Base-by-base conservation (phyloP, 345 rosid species). In the Arabidopsis arenosa region DNA sequence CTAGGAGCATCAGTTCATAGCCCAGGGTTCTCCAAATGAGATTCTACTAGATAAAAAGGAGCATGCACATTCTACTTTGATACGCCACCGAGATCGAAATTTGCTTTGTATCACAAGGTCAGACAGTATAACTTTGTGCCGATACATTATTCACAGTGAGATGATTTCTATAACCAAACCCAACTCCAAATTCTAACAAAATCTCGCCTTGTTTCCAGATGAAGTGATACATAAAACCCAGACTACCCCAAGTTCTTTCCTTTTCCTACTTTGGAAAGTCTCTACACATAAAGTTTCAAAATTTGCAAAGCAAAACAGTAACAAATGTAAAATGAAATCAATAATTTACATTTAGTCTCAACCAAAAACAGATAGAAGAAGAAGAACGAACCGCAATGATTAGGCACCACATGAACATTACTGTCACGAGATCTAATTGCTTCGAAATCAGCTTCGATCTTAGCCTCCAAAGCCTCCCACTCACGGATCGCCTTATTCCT, bases 371-470 rank as follows among this genome's bases (percentile, higher is more conserved):
- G 14, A 51, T 43, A 48, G 68, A 63, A 72, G 63, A 6, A 57
- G 63, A 62, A 73, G 63, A 45, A 80, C 92, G 77, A 78, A 96
- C 98, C 97, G 63, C 99, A 96, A 74, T 96, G 99, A 67, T 69
- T 85, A 57, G 98, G 99, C 78, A 96, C 96, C 1, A 83, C 93
- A 80, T 91, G 98, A 63, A 81, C 86, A 80, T 84, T 86, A 44
- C 78, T 48, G 49, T 83, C 87, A 2, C 98, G 93, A 84, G 97
- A 96, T 85, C 89, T 88, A 80, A 96, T 70, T 54, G 78, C 87
- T 74, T 93, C 97, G 61, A 87, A 84, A 49, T 93, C 98, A 63
- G 92, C 86, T 72, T 96, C 98, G 36, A 87, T 85, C 66, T 83
- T 83, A 40, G 88, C 84, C 82, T 90, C 93, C 81, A 95, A 60